phyloP scores from a whole-genome alignment of 768 basidiomycete genomes.

The Sporobolomyces pararoseus region DNA sequence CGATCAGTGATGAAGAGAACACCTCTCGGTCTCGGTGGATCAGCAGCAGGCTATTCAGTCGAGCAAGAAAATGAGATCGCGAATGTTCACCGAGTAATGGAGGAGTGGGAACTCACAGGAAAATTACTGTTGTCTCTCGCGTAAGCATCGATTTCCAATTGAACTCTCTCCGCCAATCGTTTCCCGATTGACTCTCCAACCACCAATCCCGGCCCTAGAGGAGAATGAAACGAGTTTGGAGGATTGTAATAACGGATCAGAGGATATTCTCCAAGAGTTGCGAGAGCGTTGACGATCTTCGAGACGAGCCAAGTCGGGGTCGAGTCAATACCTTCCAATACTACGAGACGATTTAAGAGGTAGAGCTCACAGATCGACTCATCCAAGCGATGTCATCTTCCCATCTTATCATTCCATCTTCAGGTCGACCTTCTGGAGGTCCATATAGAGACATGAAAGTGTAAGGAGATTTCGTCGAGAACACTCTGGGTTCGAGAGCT shows the following conservation, averaged over 20 bases:
- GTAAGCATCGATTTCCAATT: conserved; percentile 77
- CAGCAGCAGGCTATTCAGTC: conserved; percentile 45
- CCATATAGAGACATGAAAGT: conserved; percentile 86
- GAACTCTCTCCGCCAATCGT: conserved; percentile 78
- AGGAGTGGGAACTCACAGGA: conserved; percentile 59
- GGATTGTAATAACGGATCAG: conserved; percentile 90
- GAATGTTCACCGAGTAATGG: not conserved
- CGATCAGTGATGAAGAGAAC: conserved; percentile 90
- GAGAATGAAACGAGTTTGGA: conserved; percentile 73
- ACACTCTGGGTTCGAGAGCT: conserved; percentile 84
- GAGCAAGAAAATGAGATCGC: conserved; percentile 11
- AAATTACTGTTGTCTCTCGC: conserved; percentile 81
- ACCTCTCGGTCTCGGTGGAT: conserved; percentile 62
- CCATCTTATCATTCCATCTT: conserved; percentile 66
- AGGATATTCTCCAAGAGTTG: conserved; percentile 85
- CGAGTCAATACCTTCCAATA: not conserved
- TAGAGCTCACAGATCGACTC: conserved; percentile 49
- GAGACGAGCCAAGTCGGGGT: too few species aligned
- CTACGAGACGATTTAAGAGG: too few species aligned
- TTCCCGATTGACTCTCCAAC: conserved; percentile 75
- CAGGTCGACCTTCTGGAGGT: conserved; percentile 63
- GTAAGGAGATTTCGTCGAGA: conserved; percentile 70
- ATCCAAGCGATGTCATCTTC: conserved; percentile 79
- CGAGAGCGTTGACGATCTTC: conserved; percentile 79
- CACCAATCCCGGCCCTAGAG: conserved; percentile 63